These are phyloP conservation scores for Pythium monospermum DNA, from an alignment of 352 stramenopile genomes.

Conservation along the genomic window DNA sequence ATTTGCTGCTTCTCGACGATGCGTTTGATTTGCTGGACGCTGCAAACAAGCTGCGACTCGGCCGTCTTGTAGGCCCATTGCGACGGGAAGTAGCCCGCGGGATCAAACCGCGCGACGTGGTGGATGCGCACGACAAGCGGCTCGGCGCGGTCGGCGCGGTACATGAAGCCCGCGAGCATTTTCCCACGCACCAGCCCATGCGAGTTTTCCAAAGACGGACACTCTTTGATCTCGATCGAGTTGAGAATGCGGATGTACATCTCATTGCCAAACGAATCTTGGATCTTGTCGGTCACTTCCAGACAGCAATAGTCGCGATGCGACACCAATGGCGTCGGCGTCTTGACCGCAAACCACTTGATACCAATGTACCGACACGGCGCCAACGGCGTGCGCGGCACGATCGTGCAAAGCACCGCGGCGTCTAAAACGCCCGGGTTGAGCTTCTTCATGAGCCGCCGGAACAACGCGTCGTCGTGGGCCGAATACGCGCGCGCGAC, in stretches of 20 bases:
- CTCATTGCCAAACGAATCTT: conserved; percentile 77
- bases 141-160: conserved; percentile 67
- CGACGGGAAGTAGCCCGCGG: conserved; percentile 68
- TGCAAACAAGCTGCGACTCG: conserved; percentile 73
- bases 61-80: conserved; percentile 82
- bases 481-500: conserved; percentile 70
- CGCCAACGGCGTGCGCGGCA: conserved; percentile 60
- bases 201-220: conserved; percentile 79
- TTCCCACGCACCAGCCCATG: conserved; percentile 83
- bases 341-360: conserved; percentile 86
- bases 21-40: conserved; percentile 71
- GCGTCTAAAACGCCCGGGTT: conserved; percentile 70
- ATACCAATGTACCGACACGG: conserved; percentile 84
- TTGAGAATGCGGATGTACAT: conserved; percentile 81
- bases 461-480: conserved; percentile 75
- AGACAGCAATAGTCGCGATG: conserved; percentile 85
- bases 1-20: conserved; percentile 86
- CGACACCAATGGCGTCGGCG: conserved; percentile 71
- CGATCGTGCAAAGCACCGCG: conserved; percentile 70
- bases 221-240: conserved; percentile 79
- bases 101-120: conserved; percentile 75
- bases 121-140: conserved; percentile 65
- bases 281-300: conserved; percentile 82
- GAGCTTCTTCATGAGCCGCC: conserved; percentile 76
- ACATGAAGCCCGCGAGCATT: conserved; percentile 74